Base-by-base conservation (phyloP, 2,329 filamentous ascomycete species). In the Dactylellina drechsleri region DNA sequence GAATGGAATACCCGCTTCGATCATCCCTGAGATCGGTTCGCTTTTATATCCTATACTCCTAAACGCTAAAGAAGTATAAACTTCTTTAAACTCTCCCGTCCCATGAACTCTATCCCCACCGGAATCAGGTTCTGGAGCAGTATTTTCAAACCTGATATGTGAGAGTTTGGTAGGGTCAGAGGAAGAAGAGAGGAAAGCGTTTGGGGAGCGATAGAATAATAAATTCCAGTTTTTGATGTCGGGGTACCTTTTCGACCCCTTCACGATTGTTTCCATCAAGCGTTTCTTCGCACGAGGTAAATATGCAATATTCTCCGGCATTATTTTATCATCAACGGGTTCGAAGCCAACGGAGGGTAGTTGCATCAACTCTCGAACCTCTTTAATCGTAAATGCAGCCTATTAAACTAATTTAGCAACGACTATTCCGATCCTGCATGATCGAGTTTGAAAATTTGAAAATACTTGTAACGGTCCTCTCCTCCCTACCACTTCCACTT, bases 11-110 rank as follows among this genome's bases (percentile, higher is more conserved):
- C 89, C 90, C 0, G 94, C 83, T 3, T 91, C 87, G 0, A 85
- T 82, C 77, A 98, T 90, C 0, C 92, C 94, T 0, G 88, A 86
- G 0, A 99, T 83, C 0, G 92, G 85, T 36, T 90, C 86, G 0
- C 93, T 93, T 79, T 92, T 92, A 83, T 99, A 99, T 5, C 95
- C 95, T 50, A 99, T 93, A n/a, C 92, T 96, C 16, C 93, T 89
- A 83, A 99, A 97, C 15, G 92, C 93, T 2, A 94, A 81, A 4
- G 89, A 86, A 0, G 92, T 89, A 0, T 87, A 85, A 4, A 96
- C 78, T 2, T 85, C 81, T 1, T 86, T 71, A 1, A 83, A 83
- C 73, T 87, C 83, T 0, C 84, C 86, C 0, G 86, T 88, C 12
- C 83, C 80, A 2, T 82, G 80, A 13, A 85, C 84, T 61, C 84